Evolutionary conservation across 2,329 filamentous ascomycete species (phyloP), one percentile per base, ranked within the genome.

Genomic region (Clonostachys rosea): DNA sequence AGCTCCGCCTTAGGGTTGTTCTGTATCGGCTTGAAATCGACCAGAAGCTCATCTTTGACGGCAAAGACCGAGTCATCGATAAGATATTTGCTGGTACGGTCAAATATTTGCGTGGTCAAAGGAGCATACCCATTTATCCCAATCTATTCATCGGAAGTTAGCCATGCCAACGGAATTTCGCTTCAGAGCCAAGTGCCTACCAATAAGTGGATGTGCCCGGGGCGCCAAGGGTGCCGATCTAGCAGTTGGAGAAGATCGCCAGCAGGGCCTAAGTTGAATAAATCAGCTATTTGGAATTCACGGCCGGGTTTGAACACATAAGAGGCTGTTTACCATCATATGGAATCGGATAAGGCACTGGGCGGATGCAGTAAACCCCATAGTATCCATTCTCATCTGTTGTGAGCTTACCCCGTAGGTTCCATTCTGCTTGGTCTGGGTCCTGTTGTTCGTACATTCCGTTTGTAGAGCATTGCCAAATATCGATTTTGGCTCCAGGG

Each of bases 401-500:
- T 45, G 69, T 75, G 59, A 87, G 86, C 54, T 80, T 81, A 37
- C 84, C 84, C 13, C 84, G 74, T 34, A 88, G 70, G 59, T 87
- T 88, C 66, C 80, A 79, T 50, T 84, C 82, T 5, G 59, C 54
- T 48, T 79, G 75, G 63, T 87, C 83, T 1, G 79, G 75, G 56
- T 88, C 84, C 62, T 86, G 83, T 65, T 86, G 81, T 64, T 87
- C 84, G 54, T 81, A 81, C 16, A 56, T 30, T 5, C 53, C 67
- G 57, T 89, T 88, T 34, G 86, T 83, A 4, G 78, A 83, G 2
- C 84, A 84, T 57, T 89, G 80, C 86, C 86, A 90, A 47, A 89
- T 76, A 60, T 89, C 86, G 40, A 90, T 71, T 30, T 78, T 70
- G 4, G 83, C 84, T 49, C 71, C 71, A 16, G 74, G 69, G 43